Evolutionary conservation across 2,329 filamentous ascomycete genomes (phyloP), one percentile per base, ranked within the genome.

Genomic region (Amylocarpus encephaloides): DNA sequence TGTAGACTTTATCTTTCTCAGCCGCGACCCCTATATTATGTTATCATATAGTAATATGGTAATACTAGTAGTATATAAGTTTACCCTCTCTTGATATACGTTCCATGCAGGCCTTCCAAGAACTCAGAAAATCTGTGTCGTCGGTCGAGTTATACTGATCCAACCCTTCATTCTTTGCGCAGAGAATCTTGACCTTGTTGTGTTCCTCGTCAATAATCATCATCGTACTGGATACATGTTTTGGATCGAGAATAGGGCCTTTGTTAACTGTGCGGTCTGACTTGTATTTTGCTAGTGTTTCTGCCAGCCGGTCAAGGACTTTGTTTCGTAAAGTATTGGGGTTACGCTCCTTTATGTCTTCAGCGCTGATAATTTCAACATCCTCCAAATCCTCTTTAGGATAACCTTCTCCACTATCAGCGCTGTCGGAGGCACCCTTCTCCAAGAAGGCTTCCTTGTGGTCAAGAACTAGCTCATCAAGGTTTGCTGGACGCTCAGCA

Each of bases 271-370:
- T 51, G 43, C 26, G 43, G 38, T 51, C 43, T 38, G 49, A 47
- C 44, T 51, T 51, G 29, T 51, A 51, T 51, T 44, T 51, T 51
- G 44, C 49, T 32, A 51, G 43, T 47, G 32, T 51, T 51, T 51
- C 49, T 35, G 49, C 49, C 29, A 46, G 32, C 32, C 49, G 49
- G 32, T 48, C 49, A 43, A 51, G 49, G 49, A 51, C 44, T 45
- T 50, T 44, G 40, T 50, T 50, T 41, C 30, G 30, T 33, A 45
- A 45, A 26, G 30, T 41, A 22, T 50, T 29, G 41, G 26, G 22
- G 29, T 44, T 32, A 22, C 32, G 41, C 40, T 50, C 19, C 48
- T 50, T 40, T 26, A 38, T 32, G 16, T 45, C 48, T 16, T 50
- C 48, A 29, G 48, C 19, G 48, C 30, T 50, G 48, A 30, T 50